Conservation (phyloP, 352 stramenopile genomes). For the Globisporangium irregulare region DNA sequence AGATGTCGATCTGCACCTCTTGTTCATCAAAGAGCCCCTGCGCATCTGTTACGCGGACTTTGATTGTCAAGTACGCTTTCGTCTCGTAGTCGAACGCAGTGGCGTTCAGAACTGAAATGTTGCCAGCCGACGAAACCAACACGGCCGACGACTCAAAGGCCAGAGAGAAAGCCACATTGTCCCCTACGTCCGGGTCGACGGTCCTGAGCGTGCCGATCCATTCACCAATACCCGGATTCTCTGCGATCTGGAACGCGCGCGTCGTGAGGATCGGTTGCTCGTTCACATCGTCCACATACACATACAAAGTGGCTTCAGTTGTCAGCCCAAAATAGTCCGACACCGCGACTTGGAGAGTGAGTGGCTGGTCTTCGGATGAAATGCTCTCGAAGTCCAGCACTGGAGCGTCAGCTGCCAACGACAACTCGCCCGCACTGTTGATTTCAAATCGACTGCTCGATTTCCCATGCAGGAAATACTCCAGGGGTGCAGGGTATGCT, state of each 20-base stretch:
- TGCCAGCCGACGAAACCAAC: conserved; percentile 33
- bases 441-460: conserved; percentile 24
- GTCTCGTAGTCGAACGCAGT: conserved; percentile 50
- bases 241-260: conserved; percentile 34
- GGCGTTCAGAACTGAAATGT: conserved; percentile 35
- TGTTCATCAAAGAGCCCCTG: conserved; percentile 33
- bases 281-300: conserved; percentile 56
- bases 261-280: conserved; percentile 34
- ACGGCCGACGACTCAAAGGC: conserved; percentile 29
- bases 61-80: conserved; percentile 30
- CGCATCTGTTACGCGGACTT: conserved; percentile 32
- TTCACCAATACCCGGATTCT: conserved; percentile 41
- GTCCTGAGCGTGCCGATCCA: conserved; percentile 37
- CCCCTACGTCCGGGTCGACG: conserved; percentile 34
- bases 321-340: conserved; percentile 36
- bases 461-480: conserved; percentile 26
- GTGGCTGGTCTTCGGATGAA: conserved; percentile 14
- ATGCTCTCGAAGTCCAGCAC: conserved; percentile 42
- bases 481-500: conserved; percentile 21
- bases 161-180: conserved; percentile 23
- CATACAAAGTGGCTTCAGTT: conserved; percentile 29
- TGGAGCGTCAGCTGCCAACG: conserved; percentile 14
- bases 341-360: conserved; percentile 29
- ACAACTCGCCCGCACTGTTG: conserved; percentile 22
- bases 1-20: conserved; percentile 38